These are phyloP conservation scores for Plasmopara muralis DNA, from an alignment of 352 stramenopile genomes.

Conservation along the genomic window DNA sequence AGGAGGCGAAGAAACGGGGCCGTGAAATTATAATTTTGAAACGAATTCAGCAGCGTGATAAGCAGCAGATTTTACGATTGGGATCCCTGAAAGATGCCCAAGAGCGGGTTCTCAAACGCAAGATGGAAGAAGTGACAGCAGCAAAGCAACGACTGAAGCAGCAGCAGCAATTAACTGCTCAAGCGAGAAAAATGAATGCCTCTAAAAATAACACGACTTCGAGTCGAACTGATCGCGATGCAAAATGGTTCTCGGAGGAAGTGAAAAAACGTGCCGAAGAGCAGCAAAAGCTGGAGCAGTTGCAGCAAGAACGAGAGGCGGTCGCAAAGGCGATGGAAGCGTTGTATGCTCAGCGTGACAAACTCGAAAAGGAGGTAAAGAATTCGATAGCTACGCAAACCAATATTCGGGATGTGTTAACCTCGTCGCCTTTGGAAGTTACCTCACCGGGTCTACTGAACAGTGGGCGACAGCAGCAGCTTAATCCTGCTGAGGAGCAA, in stretches of 20 bases:
- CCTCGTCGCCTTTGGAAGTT: constrained; percentile 55
- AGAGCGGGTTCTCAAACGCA: constrained; percentile 80
- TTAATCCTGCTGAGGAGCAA: constrained; percentile 78
- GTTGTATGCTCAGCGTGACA: constrained; percentile 66
- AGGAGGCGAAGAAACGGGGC: constrained; percentile 69
- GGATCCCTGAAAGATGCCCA: constrained; percentile 80
- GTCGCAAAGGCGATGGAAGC: constrained; percentile 80
- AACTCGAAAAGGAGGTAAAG: constrained; percentile 60
- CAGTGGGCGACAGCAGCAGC: constrained; percentile 34
- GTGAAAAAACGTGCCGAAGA: constrained; percentile 77
- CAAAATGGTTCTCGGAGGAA: constrained; percentile 79
- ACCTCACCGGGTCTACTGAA: constrained; percentile 24
- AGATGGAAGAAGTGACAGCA: constrained; percentile 81
- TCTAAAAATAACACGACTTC: constrained; percentile 37
- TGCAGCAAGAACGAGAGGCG: constrained; percentile 68
- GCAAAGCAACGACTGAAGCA: constrained; percentile 80
- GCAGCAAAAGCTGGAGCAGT: constrained; percentile 76
- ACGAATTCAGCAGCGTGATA: constrained; percentile 72
- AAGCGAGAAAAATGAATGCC: constrained; percentile 65
- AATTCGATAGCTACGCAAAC: constrained; percentile 50
- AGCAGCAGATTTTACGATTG: constrained; percentile 76
- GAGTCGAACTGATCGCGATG: constrained; percentile 43
- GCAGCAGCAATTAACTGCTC: constrained; percentile 66
- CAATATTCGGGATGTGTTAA: constrained; percentile 76
- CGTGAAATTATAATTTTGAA: constrained; percentile 79